Conservation (phyloP, 2,329 filamentous ascomycete genomes). For the Hypocrella siamensis region DNA sequence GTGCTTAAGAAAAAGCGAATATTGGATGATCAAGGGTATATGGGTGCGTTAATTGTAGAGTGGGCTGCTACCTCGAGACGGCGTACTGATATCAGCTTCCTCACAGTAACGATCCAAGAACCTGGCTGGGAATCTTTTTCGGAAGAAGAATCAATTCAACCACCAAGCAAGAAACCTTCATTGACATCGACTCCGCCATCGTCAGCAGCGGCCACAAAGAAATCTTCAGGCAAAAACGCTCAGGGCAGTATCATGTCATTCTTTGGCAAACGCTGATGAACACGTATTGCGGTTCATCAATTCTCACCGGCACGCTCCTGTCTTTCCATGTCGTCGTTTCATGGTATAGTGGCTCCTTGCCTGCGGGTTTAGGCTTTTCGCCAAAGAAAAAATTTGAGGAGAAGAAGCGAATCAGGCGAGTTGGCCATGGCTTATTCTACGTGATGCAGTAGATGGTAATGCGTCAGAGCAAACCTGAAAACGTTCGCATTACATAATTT, state of each 20-base stretch:
- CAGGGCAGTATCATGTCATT: slow-evolving; percentile 87
- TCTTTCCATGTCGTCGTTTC: too few species aligned
- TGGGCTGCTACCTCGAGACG: not conserved
- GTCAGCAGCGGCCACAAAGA: slow-evolving; percentile 36
- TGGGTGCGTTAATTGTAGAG: slow-evolving; percentile 45
- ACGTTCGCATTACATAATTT: too few species aligned
- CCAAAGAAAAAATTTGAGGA: too few species aligned
- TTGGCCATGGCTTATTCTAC: too few species aligned
- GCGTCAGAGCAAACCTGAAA: too few species aligned
- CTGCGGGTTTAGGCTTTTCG: too few species aligned
- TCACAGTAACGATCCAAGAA: slow-evolving; percentile 69
- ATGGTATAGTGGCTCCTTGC: too few species aligned
- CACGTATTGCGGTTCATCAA: too few species aligned
- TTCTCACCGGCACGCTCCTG: too few species aligned
- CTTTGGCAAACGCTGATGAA: slow-evolving; percentile 71
- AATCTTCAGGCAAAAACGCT: slow-evolving; percentile 37
- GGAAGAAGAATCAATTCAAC: slow-evolving; percentile 57
- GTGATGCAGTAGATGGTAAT: too few species aligned
- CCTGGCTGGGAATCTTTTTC: slow-evolving; percentile 83
- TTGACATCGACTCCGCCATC: slow-evolving; percentile 25
- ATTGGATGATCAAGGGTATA: slow-evolving; percentile 78
- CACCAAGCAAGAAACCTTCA: slow-evolving; percentile 36
- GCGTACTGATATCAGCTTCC: not conserved
- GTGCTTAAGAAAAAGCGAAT: slow-evolving; percentile 80
- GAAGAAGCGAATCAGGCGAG: too few species aligned